Evolutionary conservation across 192 early-diverging fungal genomes (phyloP).

Genomic region (Backusella sp.): DNA sequence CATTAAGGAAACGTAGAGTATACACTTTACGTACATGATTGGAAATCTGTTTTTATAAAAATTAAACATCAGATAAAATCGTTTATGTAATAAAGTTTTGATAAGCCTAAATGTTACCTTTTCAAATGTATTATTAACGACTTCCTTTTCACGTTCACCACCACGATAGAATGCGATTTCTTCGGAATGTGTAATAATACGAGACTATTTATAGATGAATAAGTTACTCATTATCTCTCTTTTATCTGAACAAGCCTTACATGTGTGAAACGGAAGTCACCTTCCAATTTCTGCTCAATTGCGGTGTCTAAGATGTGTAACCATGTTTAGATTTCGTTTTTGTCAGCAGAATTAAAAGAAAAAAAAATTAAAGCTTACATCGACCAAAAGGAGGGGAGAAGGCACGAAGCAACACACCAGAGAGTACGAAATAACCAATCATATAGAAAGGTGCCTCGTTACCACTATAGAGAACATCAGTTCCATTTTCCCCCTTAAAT

Average conservation of each 20-base stretch:
- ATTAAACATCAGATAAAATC: not conserved
- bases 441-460: constrained; percentile 56
- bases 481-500: not conserved
- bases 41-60: constrained; percentile 33
- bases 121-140: constrained; percentile 64
- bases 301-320: constrained; percentile 55
- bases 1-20: constrained; percentile 57
- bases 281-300: constrained; percentile 73
- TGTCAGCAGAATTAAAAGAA: not conserved
- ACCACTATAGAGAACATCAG: constrained; percentile 29
- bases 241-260: constrained; percentile 27
- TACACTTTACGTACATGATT: constrained; percentile 59
- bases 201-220: constrained; percentile 40
- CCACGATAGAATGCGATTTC: constrained; percentile 81
- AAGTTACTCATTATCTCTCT: not conserved
- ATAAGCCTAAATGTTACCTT: constrained; percentile 39
- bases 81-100: not conserved
- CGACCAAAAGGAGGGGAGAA: constrained; percentile 82
- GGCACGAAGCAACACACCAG: constrained; percentile 64
- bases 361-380: constrained; percentile 36
- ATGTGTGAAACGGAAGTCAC: constrained; percentile 81
- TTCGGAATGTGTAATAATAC: constrained; percentile 83
- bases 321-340: not conserved
- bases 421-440: constrained; percentile 59
- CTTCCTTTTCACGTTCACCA: constrained; percentile 61